A percentile compares a stretch with the other conserved stretches of the same genome.
These are phyloP conservation scores for Pterocarpus santalinus DNA, from an alignment of 306 rosid genomes.

Conservation along the genomic window DNA sequence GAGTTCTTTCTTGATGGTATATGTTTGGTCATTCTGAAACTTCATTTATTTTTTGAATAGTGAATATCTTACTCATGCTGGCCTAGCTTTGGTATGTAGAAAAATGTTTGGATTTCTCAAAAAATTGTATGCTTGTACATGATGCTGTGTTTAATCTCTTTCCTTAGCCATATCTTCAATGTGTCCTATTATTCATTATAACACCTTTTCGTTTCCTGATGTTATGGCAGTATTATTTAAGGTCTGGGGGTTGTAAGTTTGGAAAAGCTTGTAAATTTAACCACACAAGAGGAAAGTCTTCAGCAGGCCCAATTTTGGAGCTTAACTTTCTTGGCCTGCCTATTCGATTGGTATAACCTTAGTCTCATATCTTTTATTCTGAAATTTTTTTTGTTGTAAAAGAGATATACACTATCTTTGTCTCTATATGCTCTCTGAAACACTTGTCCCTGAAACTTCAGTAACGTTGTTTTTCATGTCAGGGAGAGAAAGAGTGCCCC, in stretches of 20 bases:
- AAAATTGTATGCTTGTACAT: conserved; percentile 28
- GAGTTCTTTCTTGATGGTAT: not conserved
- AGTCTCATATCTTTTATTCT: conserved; percentile 25
- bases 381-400: conserved; percentile 28
- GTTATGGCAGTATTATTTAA: conserved; percentile 76
- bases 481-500: conserved; percentile 92
- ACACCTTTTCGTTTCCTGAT: conserved; percentile 44
- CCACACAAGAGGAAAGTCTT: conserved; percentile 66
- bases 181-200: conserved; percentile 34
- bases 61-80: conserved; percentile 3
- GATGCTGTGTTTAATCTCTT: conserved; percentile 28
- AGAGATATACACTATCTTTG: not conserved
- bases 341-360: conserved; percentile 76
- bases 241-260: conserved; percentile 87
- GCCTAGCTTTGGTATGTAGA: conserved; percentile 2
- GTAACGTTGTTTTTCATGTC: conserved; percentile 42
- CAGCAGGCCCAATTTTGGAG: conserved; percentile 57
- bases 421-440: conserved; percentile 38
- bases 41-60: not conserved
- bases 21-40: conserved; percentile 10
- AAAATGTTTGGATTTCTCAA: conserved; percentile 24
- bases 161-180: not conserved
- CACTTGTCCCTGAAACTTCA: conserved; percentile 28
- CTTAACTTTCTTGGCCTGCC: conserved; percentile 91
- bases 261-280: conserved; percentile 85